Evolutionary conservation across 2,329 filamentous ascomycete genomes (phyloP).

Genomic region (Penicillium digitatum): DNA sequence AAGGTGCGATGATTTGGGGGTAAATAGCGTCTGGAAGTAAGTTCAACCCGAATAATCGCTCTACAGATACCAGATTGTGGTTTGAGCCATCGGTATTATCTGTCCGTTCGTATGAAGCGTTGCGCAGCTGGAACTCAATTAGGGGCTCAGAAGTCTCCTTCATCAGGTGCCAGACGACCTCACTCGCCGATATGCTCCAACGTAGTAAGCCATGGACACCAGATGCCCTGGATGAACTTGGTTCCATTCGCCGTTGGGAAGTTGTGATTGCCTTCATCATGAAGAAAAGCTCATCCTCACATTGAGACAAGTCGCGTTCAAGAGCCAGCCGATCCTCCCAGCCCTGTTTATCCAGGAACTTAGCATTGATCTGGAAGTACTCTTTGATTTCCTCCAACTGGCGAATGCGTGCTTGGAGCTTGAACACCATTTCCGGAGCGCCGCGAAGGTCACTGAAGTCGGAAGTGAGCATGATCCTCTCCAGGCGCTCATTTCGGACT

Average conservation of each 20-base stretch:
- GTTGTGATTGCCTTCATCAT: slow-evolving; percentile 99
- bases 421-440: slow-evolving; percentile 86
- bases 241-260: slow-evolving; percentile 77
- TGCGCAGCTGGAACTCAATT: slow-evolving; percentile 86
- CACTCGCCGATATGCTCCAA: slow-evolving; percentile 89
- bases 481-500: slow-evolving; percentile 87
- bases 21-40: slow-evolving; percentile 86
- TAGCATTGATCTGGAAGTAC: slow-evolving; percentile 89
- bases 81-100: slow-evolving; percentile 98
- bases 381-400: slow-evolving; percentile 95
- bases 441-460: slow-evolving; percentile 97
- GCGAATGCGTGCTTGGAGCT: slow-evolving; percentile 84
- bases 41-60: slow-evolving; percentile 83
- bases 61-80: slow-evolving; percentile 84
- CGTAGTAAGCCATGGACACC: slow-evolving; percentile 78
- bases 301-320: slow-evolving; percentile 81
- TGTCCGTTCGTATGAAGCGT: slow-evolving; percentile 88
- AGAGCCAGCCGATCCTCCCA: slow-evolving; percentile 89
- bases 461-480: slow-evolving; percentile 98
- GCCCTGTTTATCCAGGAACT: slow-evolving; percentile 78
- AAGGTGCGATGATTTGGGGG: slow-evolving; percentile 91
- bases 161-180: slow-evolving; percentile 96
- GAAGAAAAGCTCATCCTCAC: slow-evolving; percentile 97
- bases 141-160: slow-evolving; percentile 81
- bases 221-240: slow-evolving; percentile 63